Percentiles rank a stretch among this genome's conserved stretches.
Conservation (phyloP, 139 green algal genomes). For the Coelastrella sp. region DNA sequence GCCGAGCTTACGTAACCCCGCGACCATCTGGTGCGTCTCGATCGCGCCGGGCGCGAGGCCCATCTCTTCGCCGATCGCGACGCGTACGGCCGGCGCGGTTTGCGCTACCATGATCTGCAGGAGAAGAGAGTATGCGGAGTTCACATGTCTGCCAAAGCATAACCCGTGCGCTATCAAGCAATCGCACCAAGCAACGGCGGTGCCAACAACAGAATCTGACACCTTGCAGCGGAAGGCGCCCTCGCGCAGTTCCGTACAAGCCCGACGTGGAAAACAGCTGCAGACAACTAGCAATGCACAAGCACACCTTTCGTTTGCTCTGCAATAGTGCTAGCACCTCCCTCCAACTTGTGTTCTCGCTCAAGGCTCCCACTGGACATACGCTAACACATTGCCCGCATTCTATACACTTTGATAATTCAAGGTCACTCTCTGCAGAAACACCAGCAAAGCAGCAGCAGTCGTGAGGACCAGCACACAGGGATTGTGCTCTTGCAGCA, state of each 20-base stretch:
- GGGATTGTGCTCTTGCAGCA: too few relatives aligned
- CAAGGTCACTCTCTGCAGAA: conserved; percentile 38
- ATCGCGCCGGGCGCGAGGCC: conserved; percentile 55
- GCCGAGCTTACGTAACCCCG: conserved; percentile 64
- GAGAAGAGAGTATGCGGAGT: too few relatives aligned
- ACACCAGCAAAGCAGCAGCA: conserved; percentile 6
- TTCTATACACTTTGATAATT: conserved; percentile 53
- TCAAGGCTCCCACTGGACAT: conserved; percentile 65
- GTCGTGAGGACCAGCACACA: background rate
- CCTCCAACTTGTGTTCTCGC: conserved; percentile 61
- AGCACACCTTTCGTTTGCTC: conserved; percentile 56
- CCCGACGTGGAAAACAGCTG: too few relatives aligned
- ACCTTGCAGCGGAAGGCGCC: too few relatives aligned
- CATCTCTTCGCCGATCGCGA: conserved; percentile 71
- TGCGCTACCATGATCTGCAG: conserved; percentile 61
- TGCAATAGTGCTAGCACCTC: conserved; percentile 59
- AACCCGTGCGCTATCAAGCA: background rate
- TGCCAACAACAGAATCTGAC: too few relatives aligned
- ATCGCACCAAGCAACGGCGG: background rate
- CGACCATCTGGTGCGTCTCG: conserved; percentile 23
- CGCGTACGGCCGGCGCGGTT: conserved; percentile 73
- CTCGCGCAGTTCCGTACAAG: too few relatives aligned
- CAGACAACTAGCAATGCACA: too few relatives aligned
- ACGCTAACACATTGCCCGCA: conserved; percentile 64
- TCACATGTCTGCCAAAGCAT: too few relatives aligned